Percentiles rank a stretch among this genome's conserved stretches.
Conservation (phyloP, 192 early-diverging fungal genomes). For the Chytriomyces confervae region DNA sequence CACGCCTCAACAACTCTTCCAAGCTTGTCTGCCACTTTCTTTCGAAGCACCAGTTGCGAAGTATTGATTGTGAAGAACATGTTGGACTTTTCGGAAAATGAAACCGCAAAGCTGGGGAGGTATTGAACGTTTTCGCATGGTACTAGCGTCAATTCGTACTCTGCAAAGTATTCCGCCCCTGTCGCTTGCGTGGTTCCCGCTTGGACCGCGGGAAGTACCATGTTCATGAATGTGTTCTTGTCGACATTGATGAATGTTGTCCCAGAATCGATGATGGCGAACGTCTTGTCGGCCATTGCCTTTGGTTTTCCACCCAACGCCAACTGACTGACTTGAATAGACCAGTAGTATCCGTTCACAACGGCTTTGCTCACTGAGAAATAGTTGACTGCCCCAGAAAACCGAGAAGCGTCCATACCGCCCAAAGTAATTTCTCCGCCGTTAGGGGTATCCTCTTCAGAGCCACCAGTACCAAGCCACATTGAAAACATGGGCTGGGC, state of each 20-base stretch:
- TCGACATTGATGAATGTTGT: slow-evolving; percentile 1
- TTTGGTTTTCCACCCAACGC: not conserved
- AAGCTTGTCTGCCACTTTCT: not conserved
- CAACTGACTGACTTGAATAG: not conserved
- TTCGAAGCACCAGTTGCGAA: not conserved
- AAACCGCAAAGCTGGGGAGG: not conserved
- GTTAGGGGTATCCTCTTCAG: not conserved
- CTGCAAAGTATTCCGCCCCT: not conserved
- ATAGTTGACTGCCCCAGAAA: not conserved
- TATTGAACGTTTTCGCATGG: not conserved
- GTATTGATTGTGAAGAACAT: not conserved
- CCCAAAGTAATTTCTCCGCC: not conserved
- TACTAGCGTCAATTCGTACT: not conserved
- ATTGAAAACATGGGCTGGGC: slow-evolving; percentile 11
- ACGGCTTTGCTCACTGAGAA: not conserved
- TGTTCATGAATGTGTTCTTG: not conserved
- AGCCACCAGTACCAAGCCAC: not conserved
- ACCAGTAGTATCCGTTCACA: slow-evolving; percentile 10
- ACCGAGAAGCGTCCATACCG: slow-evolving; percentile 4
- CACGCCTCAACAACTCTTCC: not conserved
- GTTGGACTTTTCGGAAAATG: not conserved
- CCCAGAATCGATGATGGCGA: slow-evolving; percentile 9
- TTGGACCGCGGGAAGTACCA: slow-evolving; percentile 1
- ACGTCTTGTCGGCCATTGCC: not conserved
- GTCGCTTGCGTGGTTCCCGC: not conserved